These are phyloP conservation scores for Panaeolus papilionaceus DNA, from an alignment of 768 basidiomycete species.

Conservation along the genomic window DNA sequence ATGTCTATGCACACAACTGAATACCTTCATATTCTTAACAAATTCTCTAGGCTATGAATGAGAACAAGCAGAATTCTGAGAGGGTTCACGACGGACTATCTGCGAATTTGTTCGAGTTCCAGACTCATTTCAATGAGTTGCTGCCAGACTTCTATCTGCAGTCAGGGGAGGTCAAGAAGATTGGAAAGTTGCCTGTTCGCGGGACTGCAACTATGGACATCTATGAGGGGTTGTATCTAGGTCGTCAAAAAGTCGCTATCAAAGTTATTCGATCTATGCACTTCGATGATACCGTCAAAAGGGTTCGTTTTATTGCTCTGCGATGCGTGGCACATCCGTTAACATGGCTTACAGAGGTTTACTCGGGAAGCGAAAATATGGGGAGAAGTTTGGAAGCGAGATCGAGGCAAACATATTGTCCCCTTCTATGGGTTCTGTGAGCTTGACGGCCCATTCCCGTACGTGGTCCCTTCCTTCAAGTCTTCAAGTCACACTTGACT, in stretches of 20 bases:
- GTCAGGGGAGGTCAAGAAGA: constrained; percentile 57
- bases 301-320: constrained; percentile 35
- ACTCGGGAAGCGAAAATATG: constrained; percentile 60
- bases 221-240: constrained; percentile 59
- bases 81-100: constrained; percentile 50
- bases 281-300: constrained; percentile 48
- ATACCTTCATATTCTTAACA: constrained; percentile 8
- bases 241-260: constrained; percentile 60
- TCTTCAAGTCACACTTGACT: background rate
- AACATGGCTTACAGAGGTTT: constrained; percentile 46
- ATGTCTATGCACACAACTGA: background rate
- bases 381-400: constrained; percentile 57
- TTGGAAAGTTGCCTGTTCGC: constrained; percentile 55
- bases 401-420: constrained; percentile 56
- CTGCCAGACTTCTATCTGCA: constrained; percentile 57
- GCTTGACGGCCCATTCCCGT: constrained; percentile 65
- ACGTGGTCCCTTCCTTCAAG: constrained; percentile 21
- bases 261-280: constrained; percentile 61
- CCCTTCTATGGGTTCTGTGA: constrained; percentile 66
- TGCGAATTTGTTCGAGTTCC: constrained; percentile 56
- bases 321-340: background rate
- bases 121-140: constrained; percentile 49
- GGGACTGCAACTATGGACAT: constrained; percentile 62
- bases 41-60: constrained; percentile 36
- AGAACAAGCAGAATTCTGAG: constrained; percentile 38